Evolutionary conservation across 2,329 filamentous ascomycete genomes (phyloP).

Genomic region (Xylaria sp.): DNA sequence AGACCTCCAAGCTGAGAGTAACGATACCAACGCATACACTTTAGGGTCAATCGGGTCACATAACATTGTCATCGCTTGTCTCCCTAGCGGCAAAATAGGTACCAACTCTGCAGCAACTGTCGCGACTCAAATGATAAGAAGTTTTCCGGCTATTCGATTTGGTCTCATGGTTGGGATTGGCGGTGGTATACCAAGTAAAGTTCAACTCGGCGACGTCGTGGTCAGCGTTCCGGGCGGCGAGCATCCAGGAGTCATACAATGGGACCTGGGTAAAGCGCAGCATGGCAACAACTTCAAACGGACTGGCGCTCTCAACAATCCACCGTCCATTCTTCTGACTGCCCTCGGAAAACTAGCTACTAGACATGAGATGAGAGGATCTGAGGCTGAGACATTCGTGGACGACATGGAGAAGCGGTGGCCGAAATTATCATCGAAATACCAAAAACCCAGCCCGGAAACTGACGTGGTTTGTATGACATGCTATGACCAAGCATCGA

Average conservation of each 20-base stretch:
- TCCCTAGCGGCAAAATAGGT: slow-evolving; percentile 48
- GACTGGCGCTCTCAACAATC: slow-evolving; percentile 40
- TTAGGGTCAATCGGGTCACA: slow-evolving; percentile 41
- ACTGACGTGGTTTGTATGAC: no score
- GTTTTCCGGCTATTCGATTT: slow-evolving; percentile 52
- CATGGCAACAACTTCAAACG: slow-evolving; percentile 33
- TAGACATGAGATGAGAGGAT: slow-evolving; percentile 32
- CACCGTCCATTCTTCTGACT: slow-evolving; percentile 38
- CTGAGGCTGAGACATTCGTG: slow-evolving; percentile 28
- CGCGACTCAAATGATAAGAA: slow-evolving; percentile 47
- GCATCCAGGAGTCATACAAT: slow-evolving; percentile 43
- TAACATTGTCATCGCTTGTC: slow-evolving; percentile 43
- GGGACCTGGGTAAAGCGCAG: slow-evolving; percentile 41
- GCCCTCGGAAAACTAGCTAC: slow-evolving; percentile 35
- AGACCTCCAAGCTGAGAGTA: background rate
- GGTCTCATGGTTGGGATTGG: slow-evolving; percentile 59
- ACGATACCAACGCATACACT: slow-evolving; percentile 38
- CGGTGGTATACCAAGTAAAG: slow-evolving; percentile 40
- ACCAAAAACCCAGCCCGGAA: no score
- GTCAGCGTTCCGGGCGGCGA: slow-evolving; percentile 36
- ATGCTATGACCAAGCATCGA: no score
- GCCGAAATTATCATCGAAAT: no score
- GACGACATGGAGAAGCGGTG: background rate
- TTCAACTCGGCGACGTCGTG: slow-evolving; percentile 46
- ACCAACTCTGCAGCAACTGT: slow-evolving; percentile 50